Percentiles rank a stretch among this genome's conserved stretches.
Evolutionary conservation across 768 basidiomycete genomes (phyloP).

Genomic region (Hygrocybe punicea): DNA sequence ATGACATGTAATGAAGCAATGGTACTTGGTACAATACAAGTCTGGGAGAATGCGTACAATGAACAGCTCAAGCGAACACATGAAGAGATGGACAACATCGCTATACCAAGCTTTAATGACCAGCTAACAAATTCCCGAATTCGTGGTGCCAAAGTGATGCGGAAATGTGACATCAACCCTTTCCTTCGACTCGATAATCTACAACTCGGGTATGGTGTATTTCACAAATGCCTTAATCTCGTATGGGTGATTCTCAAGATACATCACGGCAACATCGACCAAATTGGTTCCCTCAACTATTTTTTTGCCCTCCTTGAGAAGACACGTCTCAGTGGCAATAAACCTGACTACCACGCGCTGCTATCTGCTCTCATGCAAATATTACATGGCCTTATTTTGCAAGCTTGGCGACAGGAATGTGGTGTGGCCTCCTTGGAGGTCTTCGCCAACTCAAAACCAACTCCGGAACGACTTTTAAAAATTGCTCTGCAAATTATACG

Average conservation of each 20-base stretch:
- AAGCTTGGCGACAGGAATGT: conserved; percentile 28
- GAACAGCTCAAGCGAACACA: conserved; percentile 18
- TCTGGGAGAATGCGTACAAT: conserved; percentile 27
- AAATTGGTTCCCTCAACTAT: conserved; percentile 26
- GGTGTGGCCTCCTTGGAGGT: conserved; percentile 8
- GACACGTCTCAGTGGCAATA: conserved; percentile 24
- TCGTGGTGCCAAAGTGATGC: conserved; percentile 15
- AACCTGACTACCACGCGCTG: conserved; percentile 37
- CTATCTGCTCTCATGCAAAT: conserved; percentile 29
- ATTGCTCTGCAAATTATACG: conserved; percentile 21
- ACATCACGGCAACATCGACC: conserved; percentile 25
- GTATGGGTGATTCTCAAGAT: conserved; percentile 30
- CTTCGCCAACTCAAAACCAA: conserved; percentile 28
- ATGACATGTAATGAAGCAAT: conserved; percentile 32
- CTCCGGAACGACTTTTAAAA: conserved; percentile 12
- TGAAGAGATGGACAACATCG: conserved; percentile 10
- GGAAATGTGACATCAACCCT: conserved; percentile 15
- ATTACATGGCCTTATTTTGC: conserved; percentile 30
- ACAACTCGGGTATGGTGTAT: conserved; percentile 28
- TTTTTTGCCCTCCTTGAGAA: conserved; percentile 35
- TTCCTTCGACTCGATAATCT: conserved; percentile 23
- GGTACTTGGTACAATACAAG: conserved; percentile 23
- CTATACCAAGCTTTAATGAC: conserved; percentile 27
- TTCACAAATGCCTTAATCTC: conserved; percentile 35
- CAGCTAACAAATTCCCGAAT: conserved; percentile 29